These are phyloP conservation scores for Pyronema omphalodes DNA, from an alignment of 495 filamentous ascomycete genomes.

Conservation along the genomic window DNA sequence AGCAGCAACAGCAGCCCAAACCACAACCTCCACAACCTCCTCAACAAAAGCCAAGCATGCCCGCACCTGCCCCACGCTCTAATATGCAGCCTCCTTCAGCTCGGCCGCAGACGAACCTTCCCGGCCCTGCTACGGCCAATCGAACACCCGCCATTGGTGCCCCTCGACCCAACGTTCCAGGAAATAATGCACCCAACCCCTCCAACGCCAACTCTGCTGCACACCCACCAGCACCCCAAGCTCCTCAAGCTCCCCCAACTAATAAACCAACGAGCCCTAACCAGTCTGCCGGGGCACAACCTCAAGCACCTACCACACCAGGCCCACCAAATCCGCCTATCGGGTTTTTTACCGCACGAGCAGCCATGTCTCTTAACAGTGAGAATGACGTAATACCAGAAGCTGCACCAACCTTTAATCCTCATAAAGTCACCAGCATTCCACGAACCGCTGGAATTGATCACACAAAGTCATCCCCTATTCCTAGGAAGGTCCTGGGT, in stretches of 20 bases:
- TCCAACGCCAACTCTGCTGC: background rate
- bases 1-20: too few species aligned
- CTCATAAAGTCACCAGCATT: conserved; percentile 19
- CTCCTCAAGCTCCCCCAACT: too few species aligned
- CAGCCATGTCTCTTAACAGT: conserved; percentile 13
- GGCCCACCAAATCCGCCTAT: conserved; percentile 6
- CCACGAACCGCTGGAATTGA: conserved; percentile 22
- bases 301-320: background rate
- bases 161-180: too few species aligned
- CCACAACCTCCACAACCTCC: too few species aligned
- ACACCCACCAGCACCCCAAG: background rate
- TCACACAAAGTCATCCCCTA: conserved; percentile 22
- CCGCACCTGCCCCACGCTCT: too few species aligned
- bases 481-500: conserved; percentile 14
- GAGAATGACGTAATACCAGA: conserved; percentile 14
- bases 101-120: too few species aligned
- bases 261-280: background rate
- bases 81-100: too few species aligned
- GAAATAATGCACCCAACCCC: too few species aligned
- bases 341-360: conserved; percentile 21
- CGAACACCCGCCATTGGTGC: too few species aligned
- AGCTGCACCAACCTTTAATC: conserved; percentile 17
- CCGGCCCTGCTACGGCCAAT: too few species aligned
- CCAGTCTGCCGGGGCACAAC: background rate
- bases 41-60: too few species aligned